Percentiles rank a stretch among this genome's conserved stretches.
Evolutionary conservation across 106 monocot species (phyloP).

Genomic region (Phalaenopsis equestris): DNA sequence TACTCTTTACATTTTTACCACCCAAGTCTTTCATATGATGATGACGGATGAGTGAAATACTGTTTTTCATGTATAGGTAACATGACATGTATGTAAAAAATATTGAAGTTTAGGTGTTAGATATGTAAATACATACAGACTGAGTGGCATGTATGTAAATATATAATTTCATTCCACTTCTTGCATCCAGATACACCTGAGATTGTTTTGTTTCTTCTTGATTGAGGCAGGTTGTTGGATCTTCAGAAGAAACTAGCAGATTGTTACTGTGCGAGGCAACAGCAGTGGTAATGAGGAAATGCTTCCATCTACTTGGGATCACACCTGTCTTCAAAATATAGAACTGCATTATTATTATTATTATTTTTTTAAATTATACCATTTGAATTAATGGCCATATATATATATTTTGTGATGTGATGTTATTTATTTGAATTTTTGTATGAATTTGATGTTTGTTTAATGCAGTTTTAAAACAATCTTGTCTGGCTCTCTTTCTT

Average conservation of each 20-base stretch:
- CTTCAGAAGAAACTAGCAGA: conserved; percentile 72
- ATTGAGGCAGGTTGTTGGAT: conserved; percentile 61
- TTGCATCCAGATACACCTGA: background rate
- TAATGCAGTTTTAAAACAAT: background rate
- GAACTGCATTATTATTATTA: background rate
- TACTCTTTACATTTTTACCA: too few relatives aligned
- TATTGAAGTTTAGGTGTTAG: too few relatives aligned
- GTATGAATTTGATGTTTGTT: background rate
- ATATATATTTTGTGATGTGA: background rate
- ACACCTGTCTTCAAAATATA: conserved; percentile 81
- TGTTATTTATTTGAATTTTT: background rate
- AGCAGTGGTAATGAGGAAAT: conserved; percentile 78
- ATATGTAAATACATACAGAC: too few relatives aligned
- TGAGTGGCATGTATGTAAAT: too few relatives aligned
- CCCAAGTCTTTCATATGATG: too few relatives aligned
- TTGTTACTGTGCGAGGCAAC: conserved; percentile 79
- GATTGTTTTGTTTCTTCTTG: background rate
- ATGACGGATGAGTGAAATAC: too few relatives aligned
- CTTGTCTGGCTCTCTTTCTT: too few relatives aligned
- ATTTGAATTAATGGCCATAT: too few relatives aligned
- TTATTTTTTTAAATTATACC: background rate
- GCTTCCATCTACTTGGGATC: conserved; percentile 80
- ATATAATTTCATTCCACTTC: too few relatives aligned
- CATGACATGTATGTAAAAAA: too few relatives aligned
- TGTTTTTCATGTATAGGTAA: too few relatives aligned